Percentiles rank a stretch among this genome's conserved stretches.
These are phyloP conservation scores for Diaporthe batatas DNA, from an alignment of 2,329 filamentous ascomycete species.

Conservation along the genomic window DNA sequence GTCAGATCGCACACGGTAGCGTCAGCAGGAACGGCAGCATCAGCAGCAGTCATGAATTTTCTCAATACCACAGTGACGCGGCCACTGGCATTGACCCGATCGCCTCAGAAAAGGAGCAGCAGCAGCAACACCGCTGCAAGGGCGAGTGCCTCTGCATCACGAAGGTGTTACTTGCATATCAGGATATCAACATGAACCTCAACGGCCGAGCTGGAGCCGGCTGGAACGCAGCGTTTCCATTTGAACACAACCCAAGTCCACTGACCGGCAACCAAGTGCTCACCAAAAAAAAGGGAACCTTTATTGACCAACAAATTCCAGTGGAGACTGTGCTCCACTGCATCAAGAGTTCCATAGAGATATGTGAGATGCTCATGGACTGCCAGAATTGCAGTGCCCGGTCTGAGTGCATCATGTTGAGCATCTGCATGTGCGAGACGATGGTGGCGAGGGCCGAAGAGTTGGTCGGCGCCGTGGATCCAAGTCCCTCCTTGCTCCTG, in stretches of 20 bases:
- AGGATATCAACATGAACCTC: conserved; percentile 8
- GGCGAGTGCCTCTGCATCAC: conserved; percentile 3
- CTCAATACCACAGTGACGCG: background rate
- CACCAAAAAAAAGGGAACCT: background rate
- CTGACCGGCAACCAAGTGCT: background rate
- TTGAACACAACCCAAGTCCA: background rate
- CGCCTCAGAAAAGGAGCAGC: background rate
- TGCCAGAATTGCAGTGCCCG: conserved; percentile 5
- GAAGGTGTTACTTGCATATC: background rate
- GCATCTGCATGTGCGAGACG: background rate
- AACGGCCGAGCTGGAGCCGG: background rate
- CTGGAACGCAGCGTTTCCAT: background rate
- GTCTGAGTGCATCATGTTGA: conserved; percentile 9
- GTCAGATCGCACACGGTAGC: too few relatives aligned
- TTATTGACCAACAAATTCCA: background rate
- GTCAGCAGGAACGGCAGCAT: background rate
- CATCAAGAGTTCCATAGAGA: background rate
- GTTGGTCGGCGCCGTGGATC: conserved; percentile 1
- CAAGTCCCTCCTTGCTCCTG: background rate
- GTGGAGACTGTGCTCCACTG: conserved; percentile 1
- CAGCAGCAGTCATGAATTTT: background rate
- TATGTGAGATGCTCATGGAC: background rate
- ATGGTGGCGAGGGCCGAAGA: conserved; percentile 5
- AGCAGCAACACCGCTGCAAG: background rate
- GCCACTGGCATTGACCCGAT: background rate